phyloP scores from a whole-genome alignment of 2,329 filamentous ascomycete species.

The Fusarium incarnatum region DNA sequence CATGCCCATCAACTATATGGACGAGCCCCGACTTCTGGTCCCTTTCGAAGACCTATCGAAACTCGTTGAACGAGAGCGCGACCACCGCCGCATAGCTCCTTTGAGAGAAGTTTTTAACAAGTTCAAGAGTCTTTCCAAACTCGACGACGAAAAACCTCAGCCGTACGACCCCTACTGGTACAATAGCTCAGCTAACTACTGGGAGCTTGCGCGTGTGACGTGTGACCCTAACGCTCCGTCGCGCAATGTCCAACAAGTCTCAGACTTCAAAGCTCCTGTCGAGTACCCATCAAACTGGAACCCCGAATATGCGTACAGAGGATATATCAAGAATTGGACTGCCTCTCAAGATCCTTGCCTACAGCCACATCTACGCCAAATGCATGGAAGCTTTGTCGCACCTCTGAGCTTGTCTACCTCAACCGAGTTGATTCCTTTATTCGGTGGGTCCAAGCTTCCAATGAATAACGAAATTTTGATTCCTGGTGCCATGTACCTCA shows the following conservation, averaged over 20 bases:
- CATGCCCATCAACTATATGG: conserved; percentile 73
- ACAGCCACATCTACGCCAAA: conserved; percentile 62
- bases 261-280: conserved; percentile 49
- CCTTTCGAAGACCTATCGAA: conserved; percentile 67
- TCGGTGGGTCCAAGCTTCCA: conserved; percentile 71
- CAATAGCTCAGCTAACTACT: conserved; percentile 63
- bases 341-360: conserved; percentile 68
- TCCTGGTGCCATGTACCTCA: conserved; percentile 73
- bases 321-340: conserved; percentile 69
- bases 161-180: conserved; percentile 62
- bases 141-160: conserved; percentile 52
- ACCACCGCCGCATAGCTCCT: conserved; percentile 56
- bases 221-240: conserved; percentile 68
- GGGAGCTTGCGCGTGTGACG: conserved; percentile 67
- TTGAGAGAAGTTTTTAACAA: conserved; percentile 57
- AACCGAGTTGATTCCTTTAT: conserved; percentile 68
- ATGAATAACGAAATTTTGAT: conserved; percentile 74
- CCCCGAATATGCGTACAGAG: conserved; percentile 55
- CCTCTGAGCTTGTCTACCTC: conserved; percentile 64
- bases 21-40: conserved; percentile 72
- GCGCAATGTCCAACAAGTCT: conserved; percentile 51
- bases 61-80: conserved; percentile 61
- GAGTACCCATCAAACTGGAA: conserved; percentile 52
- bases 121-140: conserved; percentile 55
- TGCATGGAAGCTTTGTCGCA: conserved; percentile 69